Base-by-base conservation (phyloP, 306 rosid genomes). In the Trifolium pratense region DNA sequence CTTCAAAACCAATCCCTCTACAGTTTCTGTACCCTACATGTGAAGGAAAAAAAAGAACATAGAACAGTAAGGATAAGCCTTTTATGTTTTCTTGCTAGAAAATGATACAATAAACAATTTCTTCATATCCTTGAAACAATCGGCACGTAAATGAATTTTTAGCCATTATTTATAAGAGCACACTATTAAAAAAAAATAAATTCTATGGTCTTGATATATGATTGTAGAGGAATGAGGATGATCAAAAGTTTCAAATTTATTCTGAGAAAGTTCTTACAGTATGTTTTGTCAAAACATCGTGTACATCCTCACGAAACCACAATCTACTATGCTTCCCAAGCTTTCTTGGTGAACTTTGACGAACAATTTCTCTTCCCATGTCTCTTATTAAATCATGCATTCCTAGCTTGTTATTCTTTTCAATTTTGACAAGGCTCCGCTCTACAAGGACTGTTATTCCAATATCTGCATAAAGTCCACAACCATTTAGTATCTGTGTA, bases 281-380 rank as follows among this genome's bases (percentile, higher is more conserved):
- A 9, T 78, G 16, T 4, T 62, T 42, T 9, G 66, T 16, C 40
- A 79, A 59, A 1, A 79, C 71, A 45, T 79, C n/a, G 48, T 2
- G 5, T 3, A 49, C 79, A 37, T 79, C 83, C 29, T 67, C 64
- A 0, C 11, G 75, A 23, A 7, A 56, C 76, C 85, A 81, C 34
- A 77, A 60, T 8, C 85, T 26, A 37, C 76, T 78, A 0, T 52
- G 73, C 31, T 59, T 73, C 25, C 7, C 82, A 34, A 57, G 82
- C 3, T 72, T 15, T 3, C 71, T 34, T 0, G 66, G 6, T 0
- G 74, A 78, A 9, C 45, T 65, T 11, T 58, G 37, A 23, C 79
- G 77, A 37, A 73, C 66, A 7, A 86, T 81, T 51, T 70, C 79
- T 55, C 81, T 64, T 49, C 86, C 90, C 86, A 83, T 86, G 29